Evolutionary conservation across 2,329 filamentous ascomycete genomes (phyloP), one percentile per base, ranked within the genome.

Genomic region (Paecilomyces formosus): DNA sequence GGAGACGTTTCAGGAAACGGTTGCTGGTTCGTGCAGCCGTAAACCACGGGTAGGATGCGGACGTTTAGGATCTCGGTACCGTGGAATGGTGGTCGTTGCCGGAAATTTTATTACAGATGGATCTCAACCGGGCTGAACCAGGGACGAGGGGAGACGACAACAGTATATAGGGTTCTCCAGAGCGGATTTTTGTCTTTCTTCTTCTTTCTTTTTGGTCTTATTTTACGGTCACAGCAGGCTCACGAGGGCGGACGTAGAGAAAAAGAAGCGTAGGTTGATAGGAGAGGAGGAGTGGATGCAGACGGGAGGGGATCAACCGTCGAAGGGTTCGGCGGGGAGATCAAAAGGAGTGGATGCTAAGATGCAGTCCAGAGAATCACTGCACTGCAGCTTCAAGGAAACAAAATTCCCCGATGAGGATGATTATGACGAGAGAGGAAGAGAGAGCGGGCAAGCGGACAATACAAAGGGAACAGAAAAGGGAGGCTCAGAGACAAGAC

Each of bases 241-340:
- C 24, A 26, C 3, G 24, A 26, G 24, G 24, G 39, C 55, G 31
- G 33, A 60, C n/a, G 24, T 13, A 31, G 26, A 55, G 60, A 39
- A 52, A 33, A 55, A 53, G 54, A 53, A 57, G 57, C 56, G 54
- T 35, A 57, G 53, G 59, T 50, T 26, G 55, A 62, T 51, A 60
- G 56, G 54, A 60, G 54, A 31, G 57, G 30, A 54, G 57, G 57
- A 56, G 58, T 54, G 60, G 39, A 57, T 50, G 26, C 39, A 57
- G 15, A 18, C 55, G 28, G 50, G 39, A 35, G 53, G 21, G 53
- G n/a, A 21, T 28, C 39, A 45, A 45, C n/a, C 39, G 39, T 45
- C 39, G 39, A 45, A 45, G 39, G 39, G 39, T 31, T 31, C 11
- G 39, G 39, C 39, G 39, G 39, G 39, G 39, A 45, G 39, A 18